Evolutionary conservation across 2,329 filamentous ascomycete species (phyloP).

Genomic region (Rosellinia necatrix): DNA sequence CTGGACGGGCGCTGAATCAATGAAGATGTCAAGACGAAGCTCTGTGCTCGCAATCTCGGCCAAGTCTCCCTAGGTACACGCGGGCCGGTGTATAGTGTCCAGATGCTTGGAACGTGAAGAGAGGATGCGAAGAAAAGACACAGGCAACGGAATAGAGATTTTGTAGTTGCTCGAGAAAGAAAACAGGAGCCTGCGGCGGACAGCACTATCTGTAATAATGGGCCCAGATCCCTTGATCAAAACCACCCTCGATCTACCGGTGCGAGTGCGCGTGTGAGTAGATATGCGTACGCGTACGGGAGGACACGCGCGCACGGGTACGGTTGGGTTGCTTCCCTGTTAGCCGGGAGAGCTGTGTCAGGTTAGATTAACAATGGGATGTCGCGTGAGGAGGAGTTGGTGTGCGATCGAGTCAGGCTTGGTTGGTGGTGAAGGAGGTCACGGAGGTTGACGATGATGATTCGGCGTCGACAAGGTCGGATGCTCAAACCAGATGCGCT

Average conservation of each 20-base stretch:
- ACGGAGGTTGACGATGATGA: constrained; percentile 1
- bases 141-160: constrained; percentile 14
- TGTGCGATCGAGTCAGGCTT: neutral
- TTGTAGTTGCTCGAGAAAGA: constrained; percentile 25
- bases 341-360: constrained; percentile 25
- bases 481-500: neutral
- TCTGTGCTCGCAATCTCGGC: constrained; percentile 62
- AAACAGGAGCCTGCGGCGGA: constrained; percentile 22
- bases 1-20: constrained; percentile 31
- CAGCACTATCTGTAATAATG: constrained; percentile 5
- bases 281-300: neutral
- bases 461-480: neutral
- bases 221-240: constrained; percentile 25
- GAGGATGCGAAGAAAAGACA: constrained; percentile 35
- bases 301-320: neutral
- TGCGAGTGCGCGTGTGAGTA: neutral
- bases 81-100: constrained; percentile 21
- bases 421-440: constrained; percentile 4
- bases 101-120: constrained; percentile 12
- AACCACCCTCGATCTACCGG: constrained; percentile 18
- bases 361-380: constrained; percentile 8
- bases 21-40: constrained; percentile 61
- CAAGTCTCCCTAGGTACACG: constrained; percentile 27
- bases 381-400: constrained; percentile 11
- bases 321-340: constrained; percentile 23